Evolutionary conservation across 192 early-diverging fungal species (phyloP).

Genomic region (Chytriomyces confervae): DNA sequence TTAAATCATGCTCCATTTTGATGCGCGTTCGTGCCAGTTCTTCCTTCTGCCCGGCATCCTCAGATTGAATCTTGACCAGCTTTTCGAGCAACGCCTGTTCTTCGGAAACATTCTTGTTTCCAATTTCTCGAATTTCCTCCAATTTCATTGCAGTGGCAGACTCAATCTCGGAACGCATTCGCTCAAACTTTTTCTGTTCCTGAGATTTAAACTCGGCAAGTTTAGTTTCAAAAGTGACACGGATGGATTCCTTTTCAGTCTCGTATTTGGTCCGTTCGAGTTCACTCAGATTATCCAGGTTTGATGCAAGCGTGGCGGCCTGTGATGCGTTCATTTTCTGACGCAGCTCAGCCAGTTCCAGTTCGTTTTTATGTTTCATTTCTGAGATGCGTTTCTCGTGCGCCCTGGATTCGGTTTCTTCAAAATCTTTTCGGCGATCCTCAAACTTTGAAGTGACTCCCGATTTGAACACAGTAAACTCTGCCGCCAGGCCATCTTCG

Average conservation of each 20-base stretch:
- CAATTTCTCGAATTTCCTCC: slow-evolving; percentile 4
- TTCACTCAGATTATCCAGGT: slow-evolving; percentile 17
- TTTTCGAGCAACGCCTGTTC: slow-evolving; percentile 11
- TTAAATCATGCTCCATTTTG: slow-evolving; percentile 13
- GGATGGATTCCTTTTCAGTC: slow-evolving; percentile 21
- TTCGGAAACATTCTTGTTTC: not conserved
- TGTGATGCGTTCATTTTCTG: slow-evolving; percentile 22
- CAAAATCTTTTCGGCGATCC: not conserved
- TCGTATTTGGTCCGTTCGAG: slow-evolving; percentile 29
- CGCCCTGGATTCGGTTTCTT: not conserved
- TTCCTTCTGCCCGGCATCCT: slow-evolving; percentile 4
- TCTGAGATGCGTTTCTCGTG: not conserved
- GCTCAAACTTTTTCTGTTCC: slow-evolving; percentile 25
- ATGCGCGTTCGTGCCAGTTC: slow-evolving; percentile 3
- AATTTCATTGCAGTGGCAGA: slow-evolving; percentile 12
- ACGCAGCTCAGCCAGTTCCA: not conserved
- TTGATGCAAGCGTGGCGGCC: slow-evolving; percentile 15
- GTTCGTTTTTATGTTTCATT: slow-evolving; percentile 9
- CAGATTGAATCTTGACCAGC: not conserved
- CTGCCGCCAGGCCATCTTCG: not conserved
- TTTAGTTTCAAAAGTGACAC: not conserved
- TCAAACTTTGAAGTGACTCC: slow-evolving; percentile 11
- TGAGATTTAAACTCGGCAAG: slow-evolving; percentile 13
- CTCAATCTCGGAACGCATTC: slow-evolving; percentile 14
- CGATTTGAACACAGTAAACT: not conserved